Percentiles rank a stretch among this genome's conserved stretches.
Evolutionary conservation across 2,329 filamentous ascomycete species (phyloP).

Genomic region (Aspergillus sp.): DNA sequence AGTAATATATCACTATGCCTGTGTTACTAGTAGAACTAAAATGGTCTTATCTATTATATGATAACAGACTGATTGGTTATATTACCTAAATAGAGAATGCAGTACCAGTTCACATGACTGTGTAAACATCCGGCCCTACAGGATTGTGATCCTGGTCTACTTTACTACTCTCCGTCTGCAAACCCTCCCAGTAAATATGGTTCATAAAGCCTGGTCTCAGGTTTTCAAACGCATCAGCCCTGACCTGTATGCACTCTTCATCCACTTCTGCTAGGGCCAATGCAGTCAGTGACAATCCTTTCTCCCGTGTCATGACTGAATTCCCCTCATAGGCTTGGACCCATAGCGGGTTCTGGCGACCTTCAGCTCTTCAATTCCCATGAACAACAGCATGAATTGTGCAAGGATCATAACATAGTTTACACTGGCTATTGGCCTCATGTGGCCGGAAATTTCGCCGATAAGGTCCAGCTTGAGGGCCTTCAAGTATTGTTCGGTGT

Average conservation of each 20-base stretch:
- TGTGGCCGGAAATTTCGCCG: background rate
- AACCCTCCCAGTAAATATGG: constrained; percentile 30
- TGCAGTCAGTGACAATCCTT: constrained; percentile 11
- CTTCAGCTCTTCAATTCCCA: background rate
- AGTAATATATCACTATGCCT: too few species aligned
- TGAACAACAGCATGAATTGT: background rate
- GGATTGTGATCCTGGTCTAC: too few species aligned
- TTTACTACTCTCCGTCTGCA: constrained; percentile 3
- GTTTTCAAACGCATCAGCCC: constrained; percentile 25
- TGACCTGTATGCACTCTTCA: constrained; percentile 26
- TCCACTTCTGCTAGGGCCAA: constrained; percentile 20
- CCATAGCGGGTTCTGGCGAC: background rate
- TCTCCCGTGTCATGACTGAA: background rate
- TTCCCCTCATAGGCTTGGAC: background rate
- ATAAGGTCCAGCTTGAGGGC: background rate
- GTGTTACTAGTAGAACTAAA: too few species aligned
- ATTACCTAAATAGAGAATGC: too few species aligned
- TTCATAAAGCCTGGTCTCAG: constrained; percentile 19
- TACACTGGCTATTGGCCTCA: background rate
- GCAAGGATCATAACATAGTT: background rate
- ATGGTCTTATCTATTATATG: too few species aligned
- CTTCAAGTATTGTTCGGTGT: background rate
- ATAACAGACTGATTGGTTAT: too few species aligned
- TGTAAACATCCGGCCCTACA: too few species aligned
- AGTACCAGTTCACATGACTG: too few species aligned